Conservation (phyloP, 805 yeast genomes). For the Cyberlindnera maritima region DNA sequence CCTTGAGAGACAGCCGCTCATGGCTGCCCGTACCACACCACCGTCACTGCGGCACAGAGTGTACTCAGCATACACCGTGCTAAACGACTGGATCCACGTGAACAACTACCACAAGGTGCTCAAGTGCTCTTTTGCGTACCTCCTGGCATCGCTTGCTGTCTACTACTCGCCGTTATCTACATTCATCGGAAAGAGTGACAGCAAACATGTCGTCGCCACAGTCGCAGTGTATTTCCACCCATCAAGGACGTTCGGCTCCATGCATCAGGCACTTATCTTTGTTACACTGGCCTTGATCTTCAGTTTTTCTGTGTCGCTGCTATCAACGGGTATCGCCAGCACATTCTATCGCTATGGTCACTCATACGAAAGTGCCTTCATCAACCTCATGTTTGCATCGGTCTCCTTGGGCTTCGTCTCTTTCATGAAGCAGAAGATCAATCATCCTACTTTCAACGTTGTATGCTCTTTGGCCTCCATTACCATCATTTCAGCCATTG, state of each 20-base stretch:
- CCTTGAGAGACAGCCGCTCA: conserved; percentile 18
- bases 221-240: conserved; percentile 86
- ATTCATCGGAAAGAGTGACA: conserved; percentile 61
- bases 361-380: conserved; percentile 46
- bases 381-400: conserved; percentile 53
- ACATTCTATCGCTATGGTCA: conserved; percentile 41
- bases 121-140: conserved; percentile 73
- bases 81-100: neutral
- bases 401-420: conserved; percentile 64
- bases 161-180: conserved; percentile 49
- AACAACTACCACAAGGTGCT: conserved; percentile 34
- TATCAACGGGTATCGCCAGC: conserved; percentile 51
- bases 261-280: conserved; percentile 70
- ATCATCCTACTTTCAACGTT: conserved; percentile 69
- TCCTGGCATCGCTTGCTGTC: conserved; percentile 71
- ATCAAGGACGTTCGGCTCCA: conserved; percentile 72
- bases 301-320: conserved; percentile 49
- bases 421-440: conserved; percentile 63
- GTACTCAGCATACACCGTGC: neutral
- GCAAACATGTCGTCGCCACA: conserved; percentile 80
- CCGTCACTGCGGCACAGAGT: neutral
- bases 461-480: conserved; percentile 79
- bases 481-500: conserved; percentile 63
- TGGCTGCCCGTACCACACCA: conserved; percentile 1
- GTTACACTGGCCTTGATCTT: conserved; percentile 53